These are phyloP conservation scores for Epicoccum nigrum DNA, from an alignment of 2,329 filamentous ascomycete species.

Conservation along the genomic window DNA sequence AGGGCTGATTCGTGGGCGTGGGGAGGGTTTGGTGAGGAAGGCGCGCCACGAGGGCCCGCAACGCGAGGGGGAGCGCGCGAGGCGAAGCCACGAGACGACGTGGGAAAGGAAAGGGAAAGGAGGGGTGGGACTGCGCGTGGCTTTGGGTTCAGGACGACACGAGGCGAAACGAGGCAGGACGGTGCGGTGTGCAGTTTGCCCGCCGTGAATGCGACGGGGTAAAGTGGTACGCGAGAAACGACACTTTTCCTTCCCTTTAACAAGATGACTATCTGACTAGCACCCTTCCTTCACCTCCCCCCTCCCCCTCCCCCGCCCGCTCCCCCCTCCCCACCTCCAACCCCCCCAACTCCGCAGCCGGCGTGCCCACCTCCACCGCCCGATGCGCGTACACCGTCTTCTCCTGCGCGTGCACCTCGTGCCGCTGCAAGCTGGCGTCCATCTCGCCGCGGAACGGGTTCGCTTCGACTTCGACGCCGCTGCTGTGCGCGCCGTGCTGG, in stretches of 20 bases:
- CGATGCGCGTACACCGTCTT: constrained; percentile 1
- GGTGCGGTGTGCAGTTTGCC: too few relatives aligned
- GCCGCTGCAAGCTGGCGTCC: not conserved
- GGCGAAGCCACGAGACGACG: too few relatives aligned
- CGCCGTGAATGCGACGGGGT: too few relatives aligned
- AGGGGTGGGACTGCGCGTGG: too few relatives aligned
- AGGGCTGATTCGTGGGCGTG: not conserved
- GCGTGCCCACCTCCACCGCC: constrained; percentile 1
- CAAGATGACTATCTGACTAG: not conserved
- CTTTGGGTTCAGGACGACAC: too few relatives aligned
- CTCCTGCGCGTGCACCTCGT: constrained; percentile 2
- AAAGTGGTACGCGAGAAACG: too few relatives aligned
- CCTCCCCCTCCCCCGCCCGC: not conserved
- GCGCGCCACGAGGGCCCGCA: too few relatives aligned
- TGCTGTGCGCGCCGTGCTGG: not conserved
- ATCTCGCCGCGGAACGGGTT: not conserved
- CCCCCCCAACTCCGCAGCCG: constrained; percentile 2
- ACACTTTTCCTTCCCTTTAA: too few relatives aligned
- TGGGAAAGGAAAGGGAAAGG: too few relatives aligned
- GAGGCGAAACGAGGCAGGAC: too few relatives aligned
- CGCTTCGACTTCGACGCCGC: not conserved
- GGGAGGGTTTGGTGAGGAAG: not conserved
- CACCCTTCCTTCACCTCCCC: not conserved
- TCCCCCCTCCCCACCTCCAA: not conserved
- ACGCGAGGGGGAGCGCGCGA: too few relatives aligned